phyloP scores from a whole-genome alignment of 2,329 filamentous ascomycete genomes.

The Penicillium hesseltinei region DNA sequence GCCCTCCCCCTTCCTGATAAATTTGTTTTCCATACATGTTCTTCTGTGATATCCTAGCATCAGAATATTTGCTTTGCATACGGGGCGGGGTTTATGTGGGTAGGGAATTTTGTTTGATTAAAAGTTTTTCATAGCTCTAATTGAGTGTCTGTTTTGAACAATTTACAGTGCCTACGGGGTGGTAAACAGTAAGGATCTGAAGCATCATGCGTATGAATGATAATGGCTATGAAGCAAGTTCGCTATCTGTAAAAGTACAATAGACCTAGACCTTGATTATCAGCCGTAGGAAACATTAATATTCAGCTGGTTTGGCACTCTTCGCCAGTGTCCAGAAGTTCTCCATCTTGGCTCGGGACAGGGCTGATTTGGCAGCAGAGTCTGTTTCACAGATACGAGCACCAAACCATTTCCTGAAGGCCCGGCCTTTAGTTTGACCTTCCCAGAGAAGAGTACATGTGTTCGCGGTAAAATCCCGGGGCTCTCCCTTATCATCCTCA shows the following conservation, averaged over 20 bases:
- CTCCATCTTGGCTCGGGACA: constrained; percentile 83
- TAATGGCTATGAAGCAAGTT: constrained; percentile 3
- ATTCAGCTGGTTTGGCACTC: constrained; percentile 49
- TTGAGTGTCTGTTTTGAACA: not conserved
- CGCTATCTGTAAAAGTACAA: constrained; percentile 10
- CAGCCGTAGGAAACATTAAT: constrained; percentile 10
- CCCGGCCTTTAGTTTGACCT: constrained; percentile 76
- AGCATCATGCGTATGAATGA: constrained; percentile 3
- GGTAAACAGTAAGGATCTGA: not conserved
- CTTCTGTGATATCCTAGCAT: constrained; percentile 13
- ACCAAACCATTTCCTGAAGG: constrained; percentile 83
- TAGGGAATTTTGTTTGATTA: constrained; percentile 6
- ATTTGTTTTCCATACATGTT: constrained; percentile 9
- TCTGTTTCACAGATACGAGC: constrained; percentile 88
- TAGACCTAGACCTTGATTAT: not conserved
- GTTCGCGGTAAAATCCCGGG: constrained; percentile 81
- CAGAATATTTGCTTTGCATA: constrained; percentile 29
- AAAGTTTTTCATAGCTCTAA: constrained; percentile 8
- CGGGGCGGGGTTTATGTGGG: constrained; percentile 19
- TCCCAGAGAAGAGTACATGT: constrained; percentile 85
- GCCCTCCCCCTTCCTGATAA: constrained; percentile 29
- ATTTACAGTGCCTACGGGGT: not conserved
- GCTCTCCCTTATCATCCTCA: constrained; percentile 71
- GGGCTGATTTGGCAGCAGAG: constrained; percentile 75
- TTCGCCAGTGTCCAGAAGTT: constrained; percentile 93